Evolutionary conservation across 495 filamentous ascomycete genomes (phyloP).

Genomic region (Penicillium atrosanguineum): DNA sequence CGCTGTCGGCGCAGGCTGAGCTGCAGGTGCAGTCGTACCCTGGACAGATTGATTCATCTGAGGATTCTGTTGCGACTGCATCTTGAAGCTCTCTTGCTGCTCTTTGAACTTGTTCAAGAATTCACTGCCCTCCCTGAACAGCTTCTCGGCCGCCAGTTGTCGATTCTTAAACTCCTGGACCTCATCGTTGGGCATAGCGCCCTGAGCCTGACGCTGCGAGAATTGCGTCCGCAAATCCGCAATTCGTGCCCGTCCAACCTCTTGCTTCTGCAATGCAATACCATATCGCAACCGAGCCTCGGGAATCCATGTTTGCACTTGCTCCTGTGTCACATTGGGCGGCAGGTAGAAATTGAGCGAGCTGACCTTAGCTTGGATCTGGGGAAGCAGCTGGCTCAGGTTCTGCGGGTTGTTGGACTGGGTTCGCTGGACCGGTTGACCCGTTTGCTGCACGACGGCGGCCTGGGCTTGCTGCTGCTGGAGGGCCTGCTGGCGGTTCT

Average conservation of each 20-base stretch:
- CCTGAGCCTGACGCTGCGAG: slow-evolving; percentile 33
- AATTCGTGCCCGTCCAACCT: slow-evolving; percentile 42
- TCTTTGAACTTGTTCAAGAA: slow-evolving; percentile 48
- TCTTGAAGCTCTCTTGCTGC: slow-evolving; percentile 46
- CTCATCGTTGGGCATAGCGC: slow-evolving; percentile 44
- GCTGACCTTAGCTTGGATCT: slow-evolving; percentile 47
- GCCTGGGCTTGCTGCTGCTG: slow-evolving; percentile 26
- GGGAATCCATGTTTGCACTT: slow-evolving; percentile 47
- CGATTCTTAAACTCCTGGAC: slow-evolving; percentile 41
- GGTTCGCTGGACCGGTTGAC: slow-evolving; percentile 32
- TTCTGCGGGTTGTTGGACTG: slow-evolving; percentile 43
- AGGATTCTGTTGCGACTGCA: slow-evolving; percentile 39
- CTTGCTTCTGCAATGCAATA: slow-evolving; percentile 51
- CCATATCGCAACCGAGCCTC: slow-evolving; percentile 54
- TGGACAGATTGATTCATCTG: slow-evolving; percentile 30
- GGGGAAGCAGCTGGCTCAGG: slow-evolving; percentile 40
- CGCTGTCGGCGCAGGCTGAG: slow-evolving; percentile 16
- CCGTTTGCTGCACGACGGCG: slow-evolving; percentile 30
- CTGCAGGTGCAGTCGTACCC: slow-evolving; percentile 4
- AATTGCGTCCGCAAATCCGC: slow-evolving; percentile 39
- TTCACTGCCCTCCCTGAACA: slow-evolving; percentile 44
- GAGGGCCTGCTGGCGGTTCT: slow-evolving; percentile 41
- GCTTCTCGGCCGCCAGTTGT: slow-evolving; percentile 44
- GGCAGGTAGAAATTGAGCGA: slow-evolving; percentile 46
- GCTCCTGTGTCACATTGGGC: slow-evolving; percentile 44